A percentile compares a stretch with the other conserved stretches of the same genome.
These are phyloP conservation scores for Talaromyces islandicus DNA, from an alignment of 2,329 filamentous ascomycete species.

Conservation along the genomic window DNA sequence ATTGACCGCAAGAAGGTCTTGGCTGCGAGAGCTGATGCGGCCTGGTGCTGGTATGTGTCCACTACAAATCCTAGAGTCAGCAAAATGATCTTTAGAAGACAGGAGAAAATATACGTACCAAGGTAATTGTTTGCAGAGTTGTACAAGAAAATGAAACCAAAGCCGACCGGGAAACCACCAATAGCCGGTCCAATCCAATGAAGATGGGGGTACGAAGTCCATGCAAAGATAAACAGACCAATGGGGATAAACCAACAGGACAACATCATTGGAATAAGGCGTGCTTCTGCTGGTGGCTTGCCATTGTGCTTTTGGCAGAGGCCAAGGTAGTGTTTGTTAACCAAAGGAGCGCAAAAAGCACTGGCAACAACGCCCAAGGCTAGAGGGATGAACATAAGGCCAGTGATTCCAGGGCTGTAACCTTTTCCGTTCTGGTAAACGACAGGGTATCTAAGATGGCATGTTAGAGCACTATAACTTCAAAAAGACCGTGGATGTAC, in stretches of 20 bases:
- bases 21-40: slow-evolving; percentile 72
- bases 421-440: slow-evolving; percentile 76
- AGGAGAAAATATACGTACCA: slow-evolving; percentile 18
- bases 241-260: slow-evolving; percentile 68
- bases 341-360: slow-evolving; percentile 60
- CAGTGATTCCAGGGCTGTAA: slow-evolving; percentile 66
- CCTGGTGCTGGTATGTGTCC: slow-evolving; percentile 65
- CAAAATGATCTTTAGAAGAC: background rate
- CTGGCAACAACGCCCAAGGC: slow-evolving; percentile 68
- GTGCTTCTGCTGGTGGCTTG: slow-evolving; percentile 68
- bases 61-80: slow-evolving; percentile 31
- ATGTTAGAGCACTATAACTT: slow-evolving; percentile 9
- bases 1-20: slow-evolving; percentile 75
- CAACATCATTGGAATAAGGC: slow-evolving; percentile 77
- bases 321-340: slow-evolving; percentile 76
- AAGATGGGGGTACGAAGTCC: slow-evolving; percentile 60
- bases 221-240: slow-evolving; percentile 62
- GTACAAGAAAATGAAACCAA: slow-evolving; percentile 79
- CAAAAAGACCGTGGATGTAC: slow-evolving; percentile 38
- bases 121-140: slow-evolving; percentile 73
- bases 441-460: slow-evolving; percentile 38
- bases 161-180: slow-evolving; percentile 66
- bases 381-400: slow-evolving; percentile 81
- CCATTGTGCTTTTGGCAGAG: slow-evolving; percentile 59
- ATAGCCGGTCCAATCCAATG: slow-evolving; percentile 68